Evolutionary conservation across 192 early-diverging fungal genomes (phyloP).

Genomic region (Coemansia sp.): DNA sequence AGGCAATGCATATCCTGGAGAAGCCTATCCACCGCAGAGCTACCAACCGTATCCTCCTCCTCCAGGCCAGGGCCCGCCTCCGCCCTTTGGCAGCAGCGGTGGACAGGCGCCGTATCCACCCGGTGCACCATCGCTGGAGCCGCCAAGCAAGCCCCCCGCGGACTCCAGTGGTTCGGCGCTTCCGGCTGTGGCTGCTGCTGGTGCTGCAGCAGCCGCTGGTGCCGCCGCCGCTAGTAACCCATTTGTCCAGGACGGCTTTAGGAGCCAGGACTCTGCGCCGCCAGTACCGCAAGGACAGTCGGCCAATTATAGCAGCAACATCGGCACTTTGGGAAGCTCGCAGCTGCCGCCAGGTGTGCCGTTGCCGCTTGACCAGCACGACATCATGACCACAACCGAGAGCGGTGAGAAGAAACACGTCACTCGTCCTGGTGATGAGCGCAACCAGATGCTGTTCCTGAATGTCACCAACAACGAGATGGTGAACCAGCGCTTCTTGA

Average conservation of each 20-base stretch:
- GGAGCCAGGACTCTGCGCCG: neutral
- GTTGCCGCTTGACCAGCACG: constrained; percentile 39
- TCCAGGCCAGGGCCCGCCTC: neutral
- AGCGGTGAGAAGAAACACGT: constrained; percentile 14
- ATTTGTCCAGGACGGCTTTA: neutral
- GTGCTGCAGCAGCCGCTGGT: too few relatives aligned
- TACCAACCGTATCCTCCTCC: constrained; percentile 28
- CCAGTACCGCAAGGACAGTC: neutral
- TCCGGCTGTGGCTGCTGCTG: neutral
- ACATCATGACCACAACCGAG: constrained; percentile 19
- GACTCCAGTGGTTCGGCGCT: neutral
- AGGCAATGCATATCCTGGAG: neutral
- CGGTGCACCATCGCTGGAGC: neutral
- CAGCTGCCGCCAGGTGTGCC: constrained; percentile 32
- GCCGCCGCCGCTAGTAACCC: neutral
- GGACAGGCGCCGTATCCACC: constrained; percentile 21
- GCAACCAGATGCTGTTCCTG: constrained; percentile 30
- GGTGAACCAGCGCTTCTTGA: constrained; percentile 53
- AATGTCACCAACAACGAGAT: constrained; percentile 44
- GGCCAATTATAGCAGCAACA: neutral
- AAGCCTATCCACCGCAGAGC: neutral
- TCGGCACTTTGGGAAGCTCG: constrained; percentile 1
- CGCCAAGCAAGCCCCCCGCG: neutral
- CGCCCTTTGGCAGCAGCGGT: neutral
- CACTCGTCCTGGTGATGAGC: neutral